Evolutionary conservation across 2,329 filamentous ascomycete species (phyloP).

Genomic region (Diaporthe citriasiana): DNA sequence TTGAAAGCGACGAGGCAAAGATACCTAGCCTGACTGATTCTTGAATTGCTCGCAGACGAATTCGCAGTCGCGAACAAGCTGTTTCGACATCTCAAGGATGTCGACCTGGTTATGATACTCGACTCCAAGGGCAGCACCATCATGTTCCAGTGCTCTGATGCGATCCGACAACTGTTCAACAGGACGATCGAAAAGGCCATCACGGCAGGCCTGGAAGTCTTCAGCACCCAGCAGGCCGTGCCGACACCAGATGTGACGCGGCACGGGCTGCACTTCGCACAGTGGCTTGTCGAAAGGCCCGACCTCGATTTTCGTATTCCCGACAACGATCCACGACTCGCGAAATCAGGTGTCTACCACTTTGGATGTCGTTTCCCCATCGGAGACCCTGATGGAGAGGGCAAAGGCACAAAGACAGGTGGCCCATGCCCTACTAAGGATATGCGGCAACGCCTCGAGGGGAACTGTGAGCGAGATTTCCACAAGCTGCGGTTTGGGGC

Average conservation of each 20-base stretch:
- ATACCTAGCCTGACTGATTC: neutral
- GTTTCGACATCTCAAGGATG: neutral
- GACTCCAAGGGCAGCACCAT: constrained; percentile 11
- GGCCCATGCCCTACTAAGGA: neutral
- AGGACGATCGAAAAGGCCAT: neutral
- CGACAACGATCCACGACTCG: constrained; percentile 10
- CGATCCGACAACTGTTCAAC: neutral
- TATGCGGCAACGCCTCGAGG: neutral
- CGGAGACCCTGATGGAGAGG: neutral
- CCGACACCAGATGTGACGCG: constrained; percentile 38
- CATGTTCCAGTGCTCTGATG: constrained; percentile 16
- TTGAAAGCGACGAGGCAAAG: accelerated
- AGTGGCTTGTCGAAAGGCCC: constrained; percentile 35
- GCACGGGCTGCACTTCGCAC: constrained; percentile 33
- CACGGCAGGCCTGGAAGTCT: neutral
- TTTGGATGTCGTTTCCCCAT: neutral
- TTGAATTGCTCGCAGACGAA: neutral
- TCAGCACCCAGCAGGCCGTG: constrained; percentile 34
- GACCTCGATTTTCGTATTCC: constrained; percentile 32
- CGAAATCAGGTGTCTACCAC: constrained; percentile 12
- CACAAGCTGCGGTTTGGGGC: constrained; percentile 13
- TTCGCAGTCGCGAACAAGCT: neutral
- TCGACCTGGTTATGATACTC: constrained; percentile 12
- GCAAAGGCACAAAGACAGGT: neutral
- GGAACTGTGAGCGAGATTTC: neutral